These are phyloP conservation scores for Ammopiptanthus mongolicus DNA, from an alignment of 306 rosid species.

Conservation along the genomic window DNA sequence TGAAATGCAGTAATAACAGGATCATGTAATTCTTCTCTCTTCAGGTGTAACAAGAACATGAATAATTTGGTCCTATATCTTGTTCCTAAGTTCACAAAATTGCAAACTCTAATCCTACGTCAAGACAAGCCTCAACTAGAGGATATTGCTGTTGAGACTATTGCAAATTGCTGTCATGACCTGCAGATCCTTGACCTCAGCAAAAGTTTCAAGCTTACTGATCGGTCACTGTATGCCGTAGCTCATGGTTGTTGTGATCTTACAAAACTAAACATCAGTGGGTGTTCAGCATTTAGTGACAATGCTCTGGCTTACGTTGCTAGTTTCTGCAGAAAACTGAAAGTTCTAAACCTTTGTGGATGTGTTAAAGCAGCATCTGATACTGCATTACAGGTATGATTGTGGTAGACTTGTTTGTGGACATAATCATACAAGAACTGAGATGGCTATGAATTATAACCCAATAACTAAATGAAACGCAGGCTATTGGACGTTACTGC, in stretches of 20 bases:
- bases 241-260: constrained; percentile 77
- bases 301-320: constrained; percentile 69
- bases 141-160: constrained; percentile 67
- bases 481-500: constrained; percentile 85
- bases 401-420: neutral
- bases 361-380: constrained; percentile 76
- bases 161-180: constrained; percentile 67
- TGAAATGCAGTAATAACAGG: neutral
- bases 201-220: constrained; percentile 90
- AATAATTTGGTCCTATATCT: constrained; percentile 76
- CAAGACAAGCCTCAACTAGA: constrained; percentile 84
- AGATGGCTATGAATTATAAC: constrained; percentile 7
- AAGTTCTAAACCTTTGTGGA: constrained; percentile 82
- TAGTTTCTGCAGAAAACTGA: constrained; percentile 61
- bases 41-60: constrained; percentile 93
- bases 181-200: constrained; percentile 93
- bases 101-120: constrained; percentile 75
- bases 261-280: constrained; percentile 73
- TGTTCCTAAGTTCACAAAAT: constrained; percentile 69
- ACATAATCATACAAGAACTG: neutral
- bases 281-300: constrained; percentile 77
- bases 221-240: constrained; percentile 58
- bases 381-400: constrained; percentile 71
- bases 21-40: neutral
- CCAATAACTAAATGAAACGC: constrained; percentile 11